phyloP scores from a whole-genome alignment of 2,329 filamentous ascomycete species.

The Colletotrichum liriopes region DNA sequence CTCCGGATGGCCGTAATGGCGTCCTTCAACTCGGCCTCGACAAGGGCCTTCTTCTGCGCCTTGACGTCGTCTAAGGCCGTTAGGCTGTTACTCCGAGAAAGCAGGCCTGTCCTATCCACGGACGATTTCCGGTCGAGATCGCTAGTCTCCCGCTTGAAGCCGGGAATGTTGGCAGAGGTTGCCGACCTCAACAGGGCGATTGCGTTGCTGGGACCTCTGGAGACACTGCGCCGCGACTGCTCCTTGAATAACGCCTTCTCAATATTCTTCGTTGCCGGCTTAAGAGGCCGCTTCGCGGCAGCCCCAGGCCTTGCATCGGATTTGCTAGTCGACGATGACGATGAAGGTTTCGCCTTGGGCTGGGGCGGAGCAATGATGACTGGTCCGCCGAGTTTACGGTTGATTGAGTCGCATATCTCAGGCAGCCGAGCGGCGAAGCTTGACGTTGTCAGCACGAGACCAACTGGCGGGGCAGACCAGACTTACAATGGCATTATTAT shows the following conservation, averaged over 20 bases:
- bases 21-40: slow-evolving; percentile 80
- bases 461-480: neutral
- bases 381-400: slow-evolving; percentile 83
- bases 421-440: slow-evolving; percentile 85
- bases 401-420: slow-evolving; percentile 78
- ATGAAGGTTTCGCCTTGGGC: slow-evolving; percentile 60
- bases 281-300: slow-evolving; percentile 63
- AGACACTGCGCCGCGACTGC: slow-evolving; percentile 68
- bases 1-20: slow-evolving; percentile 83
- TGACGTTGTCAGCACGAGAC: slow-evolving; percentile 52
- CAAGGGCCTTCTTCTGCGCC: slow-evolving; percentile 75
- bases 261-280: slow-evolving; percentile 66
- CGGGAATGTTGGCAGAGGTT: slow-evolving; percentile 72
- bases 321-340: slow-evolving; percentile 49
- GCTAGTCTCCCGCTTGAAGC: slow-evolving; percentile 79
- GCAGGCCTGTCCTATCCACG: slow-evolving; percentile 58
- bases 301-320: slow-evolving; percentile 67
- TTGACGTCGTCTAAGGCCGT: slow-evolving; percentile 69
- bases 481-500: slow-evolving; percentile 85
- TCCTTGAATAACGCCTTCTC: slow-evolving; percentile 76
- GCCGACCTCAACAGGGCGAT: slow-evolving; percentile 79
- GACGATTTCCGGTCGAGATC: slow-evolving; percentile 60
- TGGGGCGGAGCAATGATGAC: slow-evolving; percentile 71
- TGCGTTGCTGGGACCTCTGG: slow-evolving; percentile 69
- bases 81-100: slow-evolving; percentile 63